Evolutionary conservation across 164 flowering plant genomes (phyloP).

Genomic region (Cinnamomum chago): DNA sequence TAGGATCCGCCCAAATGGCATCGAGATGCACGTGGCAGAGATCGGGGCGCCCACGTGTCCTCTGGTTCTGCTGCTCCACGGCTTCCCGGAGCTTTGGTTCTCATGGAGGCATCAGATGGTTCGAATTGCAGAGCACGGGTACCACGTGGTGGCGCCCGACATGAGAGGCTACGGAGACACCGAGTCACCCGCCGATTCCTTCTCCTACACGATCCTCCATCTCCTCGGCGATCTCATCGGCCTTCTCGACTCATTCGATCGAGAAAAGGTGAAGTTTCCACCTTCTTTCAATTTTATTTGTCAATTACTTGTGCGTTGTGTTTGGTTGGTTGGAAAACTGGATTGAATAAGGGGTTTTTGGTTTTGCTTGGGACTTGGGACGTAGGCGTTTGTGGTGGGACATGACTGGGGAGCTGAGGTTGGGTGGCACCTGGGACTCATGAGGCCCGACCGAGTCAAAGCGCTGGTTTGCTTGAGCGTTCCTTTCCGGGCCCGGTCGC

Average conservation of each 20-base stretch:
- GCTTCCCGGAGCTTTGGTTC: slow-evolving; percentile 42
- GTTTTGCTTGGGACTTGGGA: no score
- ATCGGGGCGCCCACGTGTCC: slow-evolving; percentile 25
- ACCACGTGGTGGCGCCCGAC: slow-evolving; percentile 48
- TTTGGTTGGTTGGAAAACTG: no score
- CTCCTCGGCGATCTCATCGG: slow-evolving; percentile 64
- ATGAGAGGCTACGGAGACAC: slow-evolving; percentile 48
- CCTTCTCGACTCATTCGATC: slow-evolving; percentile 49
- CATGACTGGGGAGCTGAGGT: slow-evolving; percentile 48
- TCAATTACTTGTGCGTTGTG: no score
- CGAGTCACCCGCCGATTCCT: slow-evolving; percentile 34
- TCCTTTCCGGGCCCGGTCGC: slow-evolving; percentile 27
- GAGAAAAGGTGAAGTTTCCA: slow-evolving; percentile 18
- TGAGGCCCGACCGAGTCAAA: slow-evolving; percentile 48
- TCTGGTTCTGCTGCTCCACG: slow-evolving; percentile 30
- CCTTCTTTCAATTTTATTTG: no score
- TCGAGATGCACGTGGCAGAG: slow-evolving; percentile 40
- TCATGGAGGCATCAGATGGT: slow-evolving; percentile 42
- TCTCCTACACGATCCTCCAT: slow-evolving; percentile 43
- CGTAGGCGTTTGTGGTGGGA: slow-evolving; percentile 53
- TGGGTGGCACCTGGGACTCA: slow-evolving; percentile 45
- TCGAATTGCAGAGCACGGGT: slow-evolving; percentile 28
- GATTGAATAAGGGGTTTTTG: no score
- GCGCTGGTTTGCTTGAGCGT: slow-evolving; percentile 34
- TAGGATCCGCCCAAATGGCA: slow-evolving; percentile 30